These are phyloP conservation scores for Acanthamoeba sp. DNA, from an alignment of 208 protist species.

Conservation along the genomic window DNA sequence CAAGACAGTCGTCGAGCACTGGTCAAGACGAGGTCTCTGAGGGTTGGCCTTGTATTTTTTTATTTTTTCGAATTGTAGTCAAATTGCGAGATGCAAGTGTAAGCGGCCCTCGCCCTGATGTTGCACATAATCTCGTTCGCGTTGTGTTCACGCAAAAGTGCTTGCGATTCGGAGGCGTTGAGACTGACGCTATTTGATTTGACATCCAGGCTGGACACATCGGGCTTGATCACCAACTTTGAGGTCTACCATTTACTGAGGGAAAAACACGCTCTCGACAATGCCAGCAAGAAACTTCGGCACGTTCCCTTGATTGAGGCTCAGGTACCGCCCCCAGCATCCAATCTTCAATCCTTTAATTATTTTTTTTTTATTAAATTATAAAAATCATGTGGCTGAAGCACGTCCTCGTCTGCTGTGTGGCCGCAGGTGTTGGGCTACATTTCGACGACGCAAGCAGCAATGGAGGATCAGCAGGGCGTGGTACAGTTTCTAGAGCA, in stretches of 20 bases:
- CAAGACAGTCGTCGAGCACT: constrained; percentile 50
- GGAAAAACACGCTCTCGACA: constrained; percentile 10
- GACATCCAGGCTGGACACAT: not conserved
- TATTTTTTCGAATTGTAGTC: not conserved
- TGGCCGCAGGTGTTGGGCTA: not conserved
- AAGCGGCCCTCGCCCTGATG: not conserved
- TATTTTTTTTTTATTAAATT: not conserved
- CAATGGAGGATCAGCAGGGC: not conserved
- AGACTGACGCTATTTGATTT: not conserved
- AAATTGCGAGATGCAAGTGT: constrained; percentile 58
- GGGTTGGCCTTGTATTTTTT: not conserved
- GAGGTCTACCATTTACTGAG: not conserved
- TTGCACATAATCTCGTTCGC: not conserved
- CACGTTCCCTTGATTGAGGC: constrained; percentile 15
- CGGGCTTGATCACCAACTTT: constrained; percentile 46
- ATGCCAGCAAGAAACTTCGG: not conserved
- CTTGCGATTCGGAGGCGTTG: not conserved
- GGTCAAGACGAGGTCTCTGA: not conserved
- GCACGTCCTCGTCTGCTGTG: no score
- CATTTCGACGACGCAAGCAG: not conserved
- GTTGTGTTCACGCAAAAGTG: not conserved
- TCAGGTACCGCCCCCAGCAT: not conserved
- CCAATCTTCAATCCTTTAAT: not conserved
- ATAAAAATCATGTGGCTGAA: no score
- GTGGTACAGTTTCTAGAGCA: not conserved